phyloP scores from a whole-genome alignment of 1,284 basidiomycete genomes.

The Heterobasidion annosum region DNA sequence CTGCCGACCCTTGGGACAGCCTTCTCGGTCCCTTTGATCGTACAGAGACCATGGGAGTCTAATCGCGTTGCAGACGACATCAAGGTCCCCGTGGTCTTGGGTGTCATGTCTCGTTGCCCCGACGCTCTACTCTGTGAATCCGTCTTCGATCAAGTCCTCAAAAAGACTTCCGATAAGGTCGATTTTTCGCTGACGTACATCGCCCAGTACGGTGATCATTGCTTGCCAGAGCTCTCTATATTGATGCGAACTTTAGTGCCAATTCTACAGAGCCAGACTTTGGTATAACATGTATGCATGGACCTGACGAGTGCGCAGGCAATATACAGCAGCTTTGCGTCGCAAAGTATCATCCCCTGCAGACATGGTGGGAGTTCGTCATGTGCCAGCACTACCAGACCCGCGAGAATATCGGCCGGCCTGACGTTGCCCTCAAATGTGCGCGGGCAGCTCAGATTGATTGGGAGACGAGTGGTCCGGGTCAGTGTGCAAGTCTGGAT shows the following conservation, averaged over 20 bases:
- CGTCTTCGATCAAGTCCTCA: constrained; percentile 67
- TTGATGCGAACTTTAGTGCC: constrained; percentile 30
- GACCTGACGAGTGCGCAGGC: constrained; percentile 73
- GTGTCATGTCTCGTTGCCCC: constrained; percentile 74
- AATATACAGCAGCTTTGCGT: constrained; percentile 83
- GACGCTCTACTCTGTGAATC: constrained; percentile 74
- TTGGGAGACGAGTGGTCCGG: constrained; percentile 56
- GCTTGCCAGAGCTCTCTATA: background rate
- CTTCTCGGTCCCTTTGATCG: constrained; percentile 10
- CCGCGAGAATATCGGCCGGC: constrained; percentile 51
- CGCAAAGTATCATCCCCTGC: constrained; percentile 39
- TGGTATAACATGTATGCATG: constrained; percentile 76
- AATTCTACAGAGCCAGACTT: constrained; percentile 57
- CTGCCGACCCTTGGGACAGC: constrained; percentile 20
- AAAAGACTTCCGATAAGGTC: constrained; percentile 54
- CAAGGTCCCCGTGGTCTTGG: constrained; percentile 49
- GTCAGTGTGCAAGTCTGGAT: constrained; percentile 47
- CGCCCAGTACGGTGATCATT: constrained; percentile 46
- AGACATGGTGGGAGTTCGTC: constrained; percentile 67
- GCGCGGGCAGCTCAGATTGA: constrained; percentile 55
- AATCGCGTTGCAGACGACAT: constrained; percentile 18
- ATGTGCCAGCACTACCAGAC: constrained; percentile 74
- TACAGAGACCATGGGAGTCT: background rate
- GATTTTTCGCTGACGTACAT: constrained; percentile 67
- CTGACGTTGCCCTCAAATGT: constrained; percentile 59